Base-by-base conservation (phyloP, 257 asterid species). In the Przewalskia tangutica region DNA sequence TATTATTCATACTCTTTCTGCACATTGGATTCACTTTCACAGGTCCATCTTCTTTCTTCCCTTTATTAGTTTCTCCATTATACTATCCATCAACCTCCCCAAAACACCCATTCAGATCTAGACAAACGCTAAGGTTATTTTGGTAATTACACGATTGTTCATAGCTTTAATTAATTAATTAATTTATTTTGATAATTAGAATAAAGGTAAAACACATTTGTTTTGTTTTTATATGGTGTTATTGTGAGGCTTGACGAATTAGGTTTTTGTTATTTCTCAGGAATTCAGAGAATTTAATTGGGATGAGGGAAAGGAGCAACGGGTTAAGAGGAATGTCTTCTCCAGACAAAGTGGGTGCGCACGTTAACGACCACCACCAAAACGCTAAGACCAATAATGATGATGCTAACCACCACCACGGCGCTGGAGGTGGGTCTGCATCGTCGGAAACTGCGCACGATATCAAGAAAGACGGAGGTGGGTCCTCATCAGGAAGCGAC, bases 381-480 rank as follows among this genome's bases (percentile, higher is more conserved):
- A 62, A 79, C 6, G 54, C 34, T 42, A 75, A 81, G 70, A 48
- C 59, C 77, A 79, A 50, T 7, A 34, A n/a, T 64, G 62, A 70
- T 53, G 81, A 83, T 66, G 66, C 55, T 81, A 68, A 40, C 71
- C 83, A 85, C 73, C 64, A 62, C 42, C 56, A 83, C 11, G 90
- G 84, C n/a, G 90, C 82, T 1, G 88, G 87, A 7, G 94, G 93
- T 56, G 94, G 97, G 79, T 95, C 97, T 53, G 93, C 94, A 75
- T 93, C 98, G 18, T 89, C 96, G 71, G 97, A 87, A 84, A 87
- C 86, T 1, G 87, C 87, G 62, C 90, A 88, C 1, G 93, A 92
- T 20, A 92, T 87, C 81, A 93, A 88, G 83, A 92, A 88, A 58
- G 90, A 92, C 0, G 46, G 71, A 11, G 73, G 50, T 18, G 97